These are phyloP conservation scores for Hymenoscyphus occultus DNA, from an alignment of 2,329 filamentous ascomycete genomes.

Conservation along the genomic window DNA sequence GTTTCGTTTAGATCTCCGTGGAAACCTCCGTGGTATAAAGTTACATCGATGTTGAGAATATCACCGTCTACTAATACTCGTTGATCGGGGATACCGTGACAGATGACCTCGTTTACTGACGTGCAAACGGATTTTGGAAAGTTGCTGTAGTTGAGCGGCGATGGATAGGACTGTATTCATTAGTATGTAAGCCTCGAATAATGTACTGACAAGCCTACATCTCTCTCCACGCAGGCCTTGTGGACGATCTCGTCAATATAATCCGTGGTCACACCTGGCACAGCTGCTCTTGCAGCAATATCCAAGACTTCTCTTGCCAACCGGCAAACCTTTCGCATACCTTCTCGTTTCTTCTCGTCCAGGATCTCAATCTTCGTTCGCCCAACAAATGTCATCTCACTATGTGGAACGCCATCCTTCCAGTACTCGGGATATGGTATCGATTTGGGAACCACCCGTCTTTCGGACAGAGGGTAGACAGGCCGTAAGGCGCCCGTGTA, in stretches of 20 bases:
- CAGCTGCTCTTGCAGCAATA: constrained; percentile 77
- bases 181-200: constrained; percentile 16
- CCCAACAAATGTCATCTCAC: constrained; percentile 56
- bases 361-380: constrained; percentile 81
- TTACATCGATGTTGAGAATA: constrained; percentile 95
- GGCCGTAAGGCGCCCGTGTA: constrained; percentile 82
- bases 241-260: constrained; percentile 94
- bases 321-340: constrained; percentile 88
- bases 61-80: constrained; percentile 85
- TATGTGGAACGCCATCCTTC: constrained; percentile 70
- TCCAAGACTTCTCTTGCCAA: constrained; percentile 89
- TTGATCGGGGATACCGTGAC: constrained; percentile 95
- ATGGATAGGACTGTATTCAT: constrained; percentile 75
- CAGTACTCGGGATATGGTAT: constrained; percentile 88
- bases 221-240: constrained; percentile 87
- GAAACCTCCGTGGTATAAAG: constrained; percentile 89
- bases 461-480: constrained; percentile 77
- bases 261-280: constrained; percentile 93
- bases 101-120: constrained; percentile 95
- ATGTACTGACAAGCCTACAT: constrained; percentile 57
- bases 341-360: constrained; percentile 72
- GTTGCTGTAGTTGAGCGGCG: constrained; percentile 89
- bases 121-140: constrained; percentile 99
- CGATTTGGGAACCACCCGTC: constrained; percentile 69
- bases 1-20: constrained; percentile 98